Percentiles rank a stretch among this genome's conserved stretches.
Evolutionary conservation across 306 rosid genomes (phyloP).

Genomic region (Vachellia pachyceras): DNA sequence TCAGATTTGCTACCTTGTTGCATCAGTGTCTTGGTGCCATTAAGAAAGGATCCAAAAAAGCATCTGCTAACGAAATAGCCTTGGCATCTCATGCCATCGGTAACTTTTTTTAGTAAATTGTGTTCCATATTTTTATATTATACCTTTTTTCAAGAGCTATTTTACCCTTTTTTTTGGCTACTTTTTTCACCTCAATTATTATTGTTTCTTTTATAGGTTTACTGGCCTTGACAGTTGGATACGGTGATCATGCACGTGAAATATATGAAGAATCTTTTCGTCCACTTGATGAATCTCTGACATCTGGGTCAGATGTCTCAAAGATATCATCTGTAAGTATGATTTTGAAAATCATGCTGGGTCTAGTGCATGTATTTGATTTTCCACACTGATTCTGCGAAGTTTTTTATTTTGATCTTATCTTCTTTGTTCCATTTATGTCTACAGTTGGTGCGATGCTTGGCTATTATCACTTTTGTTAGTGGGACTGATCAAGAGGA

Average conservation of each 20-base stretch:
- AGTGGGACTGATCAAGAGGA: slow-evolving; percentile 76
- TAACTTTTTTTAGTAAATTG: slow-evolving; percentile 33
- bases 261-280: slow-evolving; percentile 64
- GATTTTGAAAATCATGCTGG: slow-evolving; percentile 18
- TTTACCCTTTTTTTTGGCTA: background rate
- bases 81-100: slow-evolving; percentile 82
- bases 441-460: slow-evolving; percentile 71
- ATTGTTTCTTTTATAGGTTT: slow-evolving; percentile 51
- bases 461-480: slow-evolving; percentile 76
- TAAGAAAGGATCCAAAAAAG: slow-evolving; percentile 71
- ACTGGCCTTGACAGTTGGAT: slow-evolving; percentile 73
- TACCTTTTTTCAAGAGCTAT: background rate
- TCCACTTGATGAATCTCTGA: slow-evolving; percentile 61
- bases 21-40: slow-evolving; percentile 71
- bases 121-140: background rate
- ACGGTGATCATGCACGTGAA: slow-evolving; percentile 74
- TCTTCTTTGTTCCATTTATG: slow-evolving; percentile 18
- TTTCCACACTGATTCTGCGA: background rate
- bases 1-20: slow-evolving; percentile 78
- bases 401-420: background rate
- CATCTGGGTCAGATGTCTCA: slow-evolving; percentile 54
- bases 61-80: slow-evolving; percentile 66
- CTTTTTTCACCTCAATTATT: slow-evolving; percentile 6
- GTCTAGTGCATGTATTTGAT: background rate
- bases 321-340: slow-evolving; percentile 57